Evolutionary conservation across 2,329 filamentous ascomycete species (phyloP).

Genomic region (Xylariaceae sp.): DNA sequence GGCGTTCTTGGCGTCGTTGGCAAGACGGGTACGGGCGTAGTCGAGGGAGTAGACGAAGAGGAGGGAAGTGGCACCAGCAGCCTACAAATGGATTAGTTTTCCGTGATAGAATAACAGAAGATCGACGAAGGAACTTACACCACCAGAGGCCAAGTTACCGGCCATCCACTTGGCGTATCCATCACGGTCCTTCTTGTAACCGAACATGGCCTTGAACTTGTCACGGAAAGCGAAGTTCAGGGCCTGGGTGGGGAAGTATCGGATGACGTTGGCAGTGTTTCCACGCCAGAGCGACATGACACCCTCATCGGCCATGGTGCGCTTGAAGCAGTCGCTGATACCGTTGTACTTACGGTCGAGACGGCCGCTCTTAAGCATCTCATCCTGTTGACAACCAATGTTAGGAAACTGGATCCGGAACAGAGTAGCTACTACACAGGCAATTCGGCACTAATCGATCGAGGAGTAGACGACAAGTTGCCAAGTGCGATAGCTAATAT

Average conservation of each 20-base stretch:
- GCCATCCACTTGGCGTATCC: slow-evolving; percentile 99
- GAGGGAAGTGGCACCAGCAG: slow-evolving; percentile 98
- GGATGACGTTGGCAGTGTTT: slow-evolving; percentile 99
- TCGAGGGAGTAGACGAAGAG: slow-evolving; percentile 99
- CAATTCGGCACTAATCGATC: background rate
- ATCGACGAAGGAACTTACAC: slow-evolving; percentile 60
- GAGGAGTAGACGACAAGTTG: background rate
- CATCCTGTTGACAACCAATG: slow-evolving; percentile 62
- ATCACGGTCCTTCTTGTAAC: slow-evolving; percentile 99
- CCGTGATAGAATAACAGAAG: background rate
- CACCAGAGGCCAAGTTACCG: slow-evolving; percentile 99
- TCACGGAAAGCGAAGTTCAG: slow-evolving; percentile 99
- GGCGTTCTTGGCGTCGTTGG: slow-evolving; percentile 99
- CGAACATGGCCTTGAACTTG: slow-evolving; percentile 99
- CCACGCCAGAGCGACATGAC: slow-evolving; percentile 95
- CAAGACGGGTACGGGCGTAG: slow-evolving; percentile 99
- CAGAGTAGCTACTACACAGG: background rate
- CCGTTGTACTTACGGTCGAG: slow-evolving; percentile 95
- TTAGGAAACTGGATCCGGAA: background rate
- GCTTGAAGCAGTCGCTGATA: slow-evolving; percentile 91
- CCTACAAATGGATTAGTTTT: slow-evolving; percentile 45
- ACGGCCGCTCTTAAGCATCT: slow-evolving; percentile 99
- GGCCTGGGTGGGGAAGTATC: slow-evolving; percentile 99
- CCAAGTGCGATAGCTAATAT: background rate
- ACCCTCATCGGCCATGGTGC: slow-evolving; percentile 88